Evolutionary conservation across 2,329 filamentous ascomycete genomes (phyloP).

Genomic region (Botrytis fragariae): DNA sequence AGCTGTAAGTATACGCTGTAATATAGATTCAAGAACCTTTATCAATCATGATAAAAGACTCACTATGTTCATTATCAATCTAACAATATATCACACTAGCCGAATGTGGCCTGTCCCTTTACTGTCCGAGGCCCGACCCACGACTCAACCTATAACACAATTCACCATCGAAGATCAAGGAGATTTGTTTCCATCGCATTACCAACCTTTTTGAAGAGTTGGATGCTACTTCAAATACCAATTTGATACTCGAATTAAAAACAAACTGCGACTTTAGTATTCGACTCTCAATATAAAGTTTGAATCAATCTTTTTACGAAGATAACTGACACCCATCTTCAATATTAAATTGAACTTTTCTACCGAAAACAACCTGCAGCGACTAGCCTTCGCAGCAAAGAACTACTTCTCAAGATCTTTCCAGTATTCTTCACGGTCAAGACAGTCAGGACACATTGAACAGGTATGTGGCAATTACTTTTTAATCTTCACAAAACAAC

Average conservation of each 20-base stretch:
- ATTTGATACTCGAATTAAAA: not conserved
- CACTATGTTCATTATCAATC: not conserved
- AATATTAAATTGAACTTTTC: not conserved
- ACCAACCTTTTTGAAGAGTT: not conserved
- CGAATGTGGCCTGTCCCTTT: not conserved
- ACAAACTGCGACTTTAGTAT: not conserved
- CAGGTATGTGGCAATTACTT: not conserved
- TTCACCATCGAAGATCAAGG: not conserved
- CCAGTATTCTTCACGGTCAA: not conserved
- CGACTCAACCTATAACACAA: not conserved
- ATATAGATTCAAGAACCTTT: not conserved
- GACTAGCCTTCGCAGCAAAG: not conserved
- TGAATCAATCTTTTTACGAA: not conserved
- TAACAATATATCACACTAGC: not conserved
- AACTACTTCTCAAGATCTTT: not conserved
- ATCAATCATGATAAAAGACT: not conserved
- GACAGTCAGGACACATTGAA: not conserved
- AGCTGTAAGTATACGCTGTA: not conserved
- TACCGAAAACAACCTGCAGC: not conserved
- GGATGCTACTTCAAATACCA: not conserved
- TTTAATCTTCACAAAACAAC: not conserved
- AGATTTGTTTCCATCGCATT: not conserved
- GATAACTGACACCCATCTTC: not conserved
- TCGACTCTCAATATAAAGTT: not conserved
- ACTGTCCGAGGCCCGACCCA: not conserved